Conservation (phyloP, 2,329 filamentous ascomycete species). For the Chalaropsis thielavioides region DNA sequence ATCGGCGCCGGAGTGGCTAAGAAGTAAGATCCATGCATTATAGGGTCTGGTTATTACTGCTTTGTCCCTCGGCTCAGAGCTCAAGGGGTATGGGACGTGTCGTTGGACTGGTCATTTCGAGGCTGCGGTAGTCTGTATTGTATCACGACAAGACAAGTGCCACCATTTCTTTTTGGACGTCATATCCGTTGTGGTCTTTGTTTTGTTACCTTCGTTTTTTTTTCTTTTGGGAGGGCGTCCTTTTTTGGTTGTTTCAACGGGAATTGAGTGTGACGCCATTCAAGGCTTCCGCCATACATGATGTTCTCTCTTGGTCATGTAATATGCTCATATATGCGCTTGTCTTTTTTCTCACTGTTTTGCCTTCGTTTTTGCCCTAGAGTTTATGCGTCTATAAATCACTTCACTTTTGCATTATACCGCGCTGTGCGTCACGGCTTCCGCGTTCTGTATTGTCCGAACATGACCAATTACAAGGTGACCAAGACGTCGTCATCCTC, state of each 20-base stretch:
- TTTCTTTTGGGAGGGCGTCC: background rate
- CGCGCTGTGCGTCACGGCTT: background rate
- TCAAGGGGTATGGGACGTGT: background rate
- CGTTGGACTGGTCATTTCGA: background rate
- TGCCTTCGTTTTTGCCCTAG: background rate
- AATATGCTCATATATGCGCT: background rate
- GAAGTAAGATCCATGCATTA: conserved; percentile 32
- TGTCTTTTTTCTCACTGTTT: background rate
- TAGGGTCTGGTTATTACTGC: background rate
- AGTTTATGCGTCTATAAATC: conserved; percentile 6
- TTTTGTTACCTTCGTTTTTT: background rate
- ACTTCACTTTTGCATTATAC: background rate
- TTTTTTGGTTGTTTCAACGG: conserved; percentile 7
- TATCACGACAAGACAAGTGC: background rate
- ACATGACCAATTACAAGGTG: background rate
- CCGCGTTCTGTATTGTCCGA: background rate
- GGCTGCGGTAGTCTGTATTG: background rate
- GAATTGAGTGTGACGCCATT: background rate
- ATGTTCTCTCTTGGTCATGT: background rate
- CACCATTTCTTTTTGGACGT: background rate
- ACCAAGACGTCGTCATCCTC: background rate
- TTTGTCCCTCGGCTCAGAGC: no score
- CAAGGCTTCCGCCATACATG: background rate
- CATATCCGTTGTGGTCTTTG: background rate
- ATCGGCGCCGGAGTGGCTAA: conserved; percentile 87